These are phyloP conservation scores for Pochonia chlamydosporia DNA, from an alignment of 2,329 filamentous ascomycete species.

Conservation along the genomic window DNA sequence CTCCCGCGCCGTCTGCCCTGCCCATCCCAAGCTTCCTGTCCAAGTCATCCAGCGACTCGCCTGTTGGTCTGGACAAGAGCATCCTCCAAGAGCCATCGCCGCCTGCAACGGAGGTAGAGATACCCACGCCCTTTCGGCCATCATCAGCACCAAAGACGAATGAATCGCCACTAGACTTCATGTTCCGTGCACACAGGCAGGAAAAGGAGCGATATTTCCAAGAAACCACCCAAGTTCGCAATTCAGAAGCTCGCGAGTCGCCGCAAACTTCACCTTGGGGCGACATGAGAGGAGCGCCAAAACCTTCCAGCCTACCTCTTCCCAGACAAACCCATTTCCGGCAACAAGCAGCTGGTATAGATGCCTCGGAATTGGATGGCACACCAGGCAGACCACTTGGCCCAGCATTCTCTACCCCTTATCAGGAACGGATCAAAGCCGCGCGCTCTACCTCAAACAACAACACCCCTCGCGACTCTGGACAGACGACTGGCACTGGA, in stretches of 20 bases:
- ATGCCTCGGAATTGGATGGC: conserved; percentile 55
- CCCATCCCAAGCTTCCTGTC: conserved; percentile 85
- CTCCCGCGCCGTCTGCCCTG: conserved; percentile 82
- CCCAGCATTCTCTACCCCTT: conserved; percentile 63
- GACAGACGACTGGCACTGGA: not conserved
- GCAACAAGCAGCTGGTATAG: conserved; percentile 19
- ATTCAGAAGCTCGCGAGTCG: conserved; percentile 14
- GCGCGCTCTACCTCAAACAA: conserved; percentile 32
- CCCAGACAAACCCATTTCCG: conserved; percentile 17
- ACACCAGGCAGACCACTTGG: conserved; percentile 50
- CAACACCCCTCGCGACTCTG: not conserved
- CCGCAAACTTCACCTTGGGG: not conserved
- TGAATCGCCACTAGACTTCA: conserved; percentile 79
- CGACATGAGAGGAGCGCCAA: conserved; percentile 16
- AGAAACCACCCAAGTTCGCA: conserved; percentile 31
- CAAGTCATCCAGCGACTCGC: conserved; percentile 66
- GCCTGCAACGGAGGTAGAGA: conserved; percentile 47
- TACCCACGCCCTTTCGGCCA: conserved; percentile 38
- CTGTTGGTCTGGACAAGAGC: conserved; percentile 28
- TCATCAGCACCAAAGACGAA: conserved; percentile 28
- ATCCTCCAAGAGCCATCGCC: conserved; percentile 39
- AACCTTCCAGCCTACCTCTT: conserved; percentile 19
- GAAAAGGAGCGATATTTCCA: conserved; percentile 57
- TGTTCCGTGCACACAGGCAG: conserved; percentile 82
- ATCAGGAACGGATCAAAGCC: conserved; percentile 55